phyloP scores from a whole-genome alignment of 345 rosid genomes.

The Fremontodendron californicum region DNA sequence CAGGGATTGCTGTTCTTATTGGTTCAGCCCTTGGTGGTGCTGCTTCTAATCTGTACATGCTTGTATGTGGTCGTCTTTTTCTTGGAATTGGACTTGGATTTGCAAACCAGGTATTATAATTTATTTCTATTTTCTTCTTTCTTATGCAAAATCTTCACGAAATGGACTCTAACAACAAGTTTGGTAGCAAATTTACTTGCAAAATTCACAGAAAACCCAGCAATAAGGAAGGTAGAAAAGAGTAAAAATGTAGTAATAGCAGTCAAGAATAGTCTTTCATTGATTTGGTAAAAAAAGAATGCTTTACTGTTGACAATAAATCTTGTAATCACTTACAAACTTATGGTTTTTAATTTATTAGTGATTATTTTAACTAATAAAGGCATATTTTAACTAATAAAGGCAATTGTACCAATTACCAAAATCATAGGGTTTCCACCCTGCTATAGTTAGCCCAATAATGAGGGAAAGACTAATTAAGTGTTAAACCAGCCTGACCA shows the following conservation, averaged over 20 bases:
- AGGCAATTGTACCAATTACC: no score
- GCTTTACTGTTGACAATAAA: neutral
- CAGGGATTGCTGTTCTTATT: conserved; percentile 50
- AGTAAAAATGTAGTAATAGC: neutral
- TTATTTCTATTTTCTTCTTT: neutral
- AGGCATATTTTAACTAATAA: no score
- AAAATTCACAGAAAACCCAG: neutral
- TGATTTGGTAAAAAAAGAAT: neutral
- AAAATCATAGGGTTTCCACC: no score
- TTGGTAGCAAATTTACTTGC: neutral
- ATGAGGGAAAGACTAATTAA: neutral
- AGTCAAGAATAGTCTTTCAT: neutral
- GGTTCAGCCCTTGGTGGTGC: conserved; percentile 59
- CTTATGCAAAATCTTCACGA: neutral
- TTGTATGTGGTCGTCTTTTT: conserved; percentile 57
- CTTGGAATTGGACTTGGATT: conserved; percentile 78
- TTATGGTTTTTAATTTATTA: no score
- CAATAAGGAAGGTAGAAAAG: neutral
- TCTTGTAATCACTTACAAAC: neutral
- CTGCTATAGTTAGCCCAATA: neutral
- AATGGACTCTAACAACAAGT: neutral
- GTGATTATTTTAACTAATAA: no score
- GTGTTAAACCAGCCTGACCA: neutral
- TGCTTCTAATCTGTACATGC: conserved; percentile 50
- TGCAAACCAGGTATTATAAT: conserved; percentile 56